A percentile compares a stretch with the other conserved stretches of the same genome.
Conservation (phyloP, 495 filamentous ascomycete genomes). For the Penicillium ucsense region DNA sequence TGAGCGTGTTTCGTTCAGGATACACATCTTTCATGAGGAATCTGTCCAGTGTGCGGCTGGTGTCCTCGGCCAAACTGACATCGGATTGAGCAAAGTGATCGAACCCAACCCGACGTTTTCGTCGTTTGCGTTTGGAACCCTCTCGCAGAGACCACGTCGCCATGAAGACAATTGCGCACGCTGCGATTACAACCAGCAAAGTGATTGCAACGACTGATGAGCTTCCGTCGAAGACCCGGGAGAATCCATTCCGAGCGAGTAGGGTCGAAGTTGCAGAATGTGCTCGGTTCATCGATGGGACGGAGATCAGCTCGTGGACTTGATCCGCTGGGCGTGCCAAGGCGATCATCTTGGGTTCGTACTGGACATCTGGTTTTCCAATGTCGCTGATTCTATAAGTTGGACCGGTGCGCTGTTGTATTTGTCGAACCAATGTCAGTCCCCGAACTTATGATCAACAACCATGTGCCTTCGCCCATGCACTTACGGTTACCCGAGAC, state of each 20-base stretch:
- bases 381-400: no score
- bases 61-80: constrained; percentile 10
- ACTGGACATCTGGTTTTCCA: no score
- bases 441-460: no score
- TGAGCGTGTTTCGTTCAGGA: constrained; percentile 19
- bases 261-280: not conserved
- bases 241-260: not conserved
- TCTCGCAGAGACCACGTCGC: constrained; percentile 4
- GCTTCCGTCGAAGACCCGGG: not conserved
- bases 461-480: no score
- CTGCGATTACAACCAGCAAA: constrained; percentile 1
- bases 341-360: no score
- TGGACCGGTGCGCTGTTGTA: no score
- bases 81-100: constrained; percentile 12
- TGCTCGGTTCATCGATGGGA: no score
- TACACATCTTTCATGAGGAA: constrained; percentile 17
- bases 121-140: not conserved
- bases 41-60: constrained; percentile 9
- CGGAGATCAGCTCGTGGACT: no score
- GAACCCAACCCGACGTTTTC: not conserved
- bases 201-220: constrained; percentile 6
- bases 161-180: constrained; percentile 5
- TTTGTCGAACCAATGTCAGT: no score
- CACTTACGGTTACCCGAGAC: no score
- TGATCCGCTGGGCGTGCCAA: no score